A percentile compares a stretch with the other conserved stretches of the same genome.
Conservation (phyloP, 75 land plant species). For the Pinus taeda region DNA sequence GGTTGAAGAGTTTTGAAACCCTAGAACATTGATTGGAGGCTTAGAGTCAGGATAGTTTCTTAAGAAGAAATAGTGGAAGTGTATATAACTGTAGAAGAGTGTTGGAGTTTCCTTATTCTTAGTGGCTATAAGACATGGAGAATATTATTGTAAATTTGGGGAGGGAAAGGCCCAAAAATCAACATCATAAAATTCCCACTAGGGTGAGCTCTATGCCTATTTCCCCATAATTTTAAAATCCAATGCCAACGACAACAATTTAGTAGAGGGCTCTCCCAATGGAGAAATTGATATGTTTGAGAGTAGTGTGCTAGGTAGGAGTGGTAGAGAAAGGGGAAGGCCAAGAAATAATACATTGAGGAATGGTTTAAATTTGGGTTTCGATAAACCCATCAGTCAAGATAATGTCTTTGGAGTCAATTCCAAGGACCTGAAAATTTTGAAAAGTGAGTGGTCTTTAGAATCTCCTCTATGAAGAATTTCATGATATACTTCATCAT, state of each 20-base stretch:
- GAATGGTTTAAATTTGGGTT: background rate
- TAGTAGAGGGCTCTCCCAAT: background rate
- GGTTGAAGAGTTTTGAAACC: background rate
- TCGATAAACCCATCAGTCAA: background rate
- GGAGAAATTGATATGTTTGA: conserved; percentile 3
- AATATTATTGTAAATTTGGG: background rate
- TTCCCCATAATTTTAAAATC: background rate
- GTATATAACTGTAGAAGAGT: background rate
- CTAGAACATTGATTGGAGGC: background rate
- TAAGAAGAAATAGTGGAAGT: background rate
- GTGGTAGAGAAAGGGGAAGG: background rate
- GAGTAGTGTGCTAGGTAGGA: background rate
- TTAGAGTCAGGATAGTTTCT: background rate
- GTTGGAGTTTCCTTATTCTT: background rate
- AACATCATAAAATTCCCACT: background rate
- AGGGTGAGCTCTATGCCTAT: background rate
- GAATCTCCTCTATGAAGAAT: background rate
- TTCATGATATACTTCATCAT: background rate
- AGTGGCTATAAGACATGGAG: background rate
- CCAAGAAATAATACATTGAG: background rate
- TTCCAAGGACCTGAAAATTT: background rate
- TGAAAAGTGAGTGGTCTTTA: background rate
- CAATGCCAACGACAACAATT: background rate
- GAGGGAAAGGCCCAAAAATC: background rate
- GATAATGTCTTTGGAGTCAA: background rate